These are phyloP conservation scores for Ananas comosus DNA, from an alignment of 176 grass and related monocot species.

Conservation along the genomic window DNA sequence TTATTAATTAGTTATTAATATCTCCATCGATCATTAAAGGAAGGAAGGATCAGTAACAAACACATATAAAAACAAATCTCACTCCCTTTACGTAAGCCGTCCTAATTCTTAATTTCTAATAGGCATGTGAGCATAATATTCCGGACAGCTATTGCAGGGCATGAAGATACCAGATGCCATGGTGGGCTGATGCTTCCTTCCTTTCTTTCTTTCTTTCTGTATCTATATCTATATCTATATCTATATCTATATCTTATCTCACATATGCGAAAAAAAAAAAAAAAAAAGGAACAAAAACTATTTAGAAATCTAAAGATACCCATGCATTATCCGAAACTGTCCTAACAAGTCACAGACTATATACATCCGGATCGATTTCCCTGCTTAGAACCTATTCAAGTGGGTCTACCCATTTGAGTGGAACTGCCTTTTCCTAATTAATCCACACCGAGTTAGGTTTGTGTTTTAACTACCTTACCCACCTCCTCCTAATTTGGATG, in stretches of 20 bases:
- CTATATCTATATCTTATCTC: background rate
- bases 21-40: constrained; percentile 8
- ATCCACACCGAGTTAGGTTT: too few relatives aligned
- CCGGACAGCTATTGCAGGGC: constrained; percentile 11
- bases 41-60: constrained; percentile 2
- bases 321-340: background rate
- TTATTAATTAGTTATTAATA: background rate
- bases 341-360: too few relatives aligned
- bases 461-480: too few relatives aligned
- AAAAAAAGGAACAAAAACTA: background rate
- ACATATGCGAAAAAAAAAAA: too few relatives aligned
- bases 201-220: too few relatives aligned
- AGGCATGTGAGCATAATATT: constrained; percentile 18
- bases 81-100: constrained; percentile 7
- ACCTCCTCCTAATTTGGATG: too few relatives aligned
- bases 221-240: background rate
- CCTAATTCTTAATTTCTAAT: too few relatives aligned
- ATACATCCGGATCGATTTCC: too few relatives aligned
- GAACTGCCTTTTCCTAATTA: too few relatives aligned
- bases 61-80: constrained; percentile 10
- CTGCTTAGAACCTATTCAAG: too few relatives aligned
- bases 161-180: constrained; percentile 2
- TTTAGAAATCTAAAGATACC: constrained; percentile 4
- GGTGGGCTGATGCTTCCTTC: constrained; percentile 7
- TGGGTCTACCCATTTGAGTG: too few relatives aligned